Evolutionary conservation across 441 rosid genomes (phyloP).

Genomic region (Melastoma candidum): DNA sequence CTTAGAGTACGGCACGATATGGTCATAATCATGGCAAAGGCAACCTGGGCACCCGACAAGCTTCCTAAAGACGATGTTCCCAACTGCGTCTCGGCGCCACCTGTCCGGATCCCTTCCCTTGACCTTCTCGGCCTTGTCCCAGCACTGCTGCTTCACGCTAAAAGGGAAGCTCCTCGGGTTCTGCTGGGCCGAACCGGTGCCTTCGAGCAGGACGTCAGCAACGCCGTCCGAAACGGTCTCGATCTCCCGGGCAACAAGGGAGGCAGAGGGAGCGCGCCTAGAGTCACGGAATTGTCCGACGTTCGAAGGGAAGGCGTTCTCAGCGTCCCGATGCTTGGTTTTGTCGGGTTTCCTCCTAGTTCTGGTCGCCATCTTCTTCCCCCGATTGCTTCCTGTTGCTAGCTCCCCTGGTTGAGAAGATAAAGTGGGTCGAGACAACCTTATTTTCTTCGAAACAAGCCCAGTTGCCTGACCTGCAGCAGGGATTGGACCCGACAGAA

Average conservation of each 20-base stretch:
- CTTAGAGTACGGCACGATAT: conserved; percentile 90
- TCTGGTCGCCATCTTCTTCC: too few relatives aligned
- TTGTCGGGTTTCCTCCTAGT: too few relatives aligned
- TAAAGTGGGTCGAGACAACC: too few relatives aligned
- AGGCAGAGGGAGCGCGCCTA: conserved; percentile 26
- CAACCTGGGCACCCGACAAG: conserved; percentile 93
- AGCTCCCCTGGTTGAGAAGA: too few relatives aligned
- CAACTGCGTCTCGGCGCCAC: conserved; percentile 77
- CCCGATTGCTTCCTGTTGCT: too few relatives aligned
- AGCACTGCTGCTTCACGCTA: conserved; percentile 83
- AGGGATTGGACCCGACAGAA: too few relatives aligned
- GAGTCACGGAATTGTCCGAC: neutral
- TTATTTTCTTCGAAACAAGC: too few relatives aligned
- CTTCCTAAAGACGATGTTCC: conserved; percentile 76
- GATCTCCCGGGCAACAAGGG: conserved; percentile 31
- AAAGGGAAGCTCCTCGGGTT: conserved; percentile 75
- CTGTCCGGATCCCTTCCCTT: conserved; percentile 75
- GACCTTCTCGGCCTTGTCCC: conserved; percentile 87
- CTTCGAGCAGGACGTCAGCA: conserved; percentile 18
- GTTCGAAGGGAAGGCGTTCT: neutral
- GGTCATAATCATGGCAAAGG: conserved; percentile 92
- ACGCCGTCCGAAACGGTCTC: conserved; percentile 15
- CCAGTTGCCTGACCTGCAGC: too few relatives aligned
- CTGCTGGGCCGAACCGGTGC: conserved; percentile 19
- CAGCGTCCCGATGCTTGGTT: neutral